Base-by-base conservation (phyloP, 2,329 filamentous ascomycete species). In the Xylaria sp. region DNA sequence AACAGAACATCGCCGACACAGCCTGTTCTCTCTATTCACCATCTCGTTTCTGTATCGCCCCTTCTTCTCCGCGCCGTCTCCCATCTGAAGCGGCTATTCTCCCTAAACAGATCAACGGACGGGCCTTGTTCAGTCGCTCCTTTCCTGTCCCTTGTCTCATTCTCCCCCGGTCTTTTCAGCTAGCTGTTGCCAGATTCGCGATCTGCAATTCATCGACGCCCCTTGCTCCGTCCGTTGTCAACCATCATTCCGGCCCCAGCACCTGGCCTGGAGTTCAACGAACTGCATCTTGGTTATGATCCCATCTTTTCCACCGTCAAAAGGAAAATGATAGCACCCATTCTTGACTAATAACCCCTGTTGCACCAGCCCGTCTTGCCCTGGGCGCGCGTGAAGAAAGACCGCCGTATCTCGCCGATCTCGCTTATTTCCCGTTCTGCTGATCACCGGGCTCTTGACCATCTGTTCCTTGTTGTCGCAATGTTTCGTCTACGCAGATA, bases 401-500 rank as follows among this genome's bases (percentile, higher is more conserved):
- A 57, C 60, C 31, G 54, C 18, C 28, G 48, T 51, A 43, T 48
- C 52, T 25, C 57, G 58, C 33, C 68, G 48, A 62, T 52, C 55
- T 55, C 7, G 28, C 28, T 18, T 56, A 43, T 31, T 46, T 57
- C 28, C 43, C 15, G n/a, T 20, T 55, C 59, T 55, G 43, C 49
- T 49, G 51, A 67, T 49, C 43, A 25, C 28, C 46, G 46, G n/a
- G n/a, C 49, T 54, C 20, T 33, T 33, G 48, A 41, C 54, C 52
- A 15, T 33, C 28, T 28, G 25, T 33, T 46, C 36, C 31, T 25
- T 31, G 63, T 54, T 56, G 57, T 59, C 64, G 69, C 57, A 49
- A 78, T 78, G 76, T 68, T 76, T 31, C 76, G 74, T 62, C 25
- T 78, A 68, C 75, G 76, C 33, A 74, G 74, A 73, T 78, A 77